Evolutionary conservation across 129 eudicot genomes (phyloP), one percentile per base, ranked within the genome.

Genomic region (Saposhnikovia divaricata): DNA sequence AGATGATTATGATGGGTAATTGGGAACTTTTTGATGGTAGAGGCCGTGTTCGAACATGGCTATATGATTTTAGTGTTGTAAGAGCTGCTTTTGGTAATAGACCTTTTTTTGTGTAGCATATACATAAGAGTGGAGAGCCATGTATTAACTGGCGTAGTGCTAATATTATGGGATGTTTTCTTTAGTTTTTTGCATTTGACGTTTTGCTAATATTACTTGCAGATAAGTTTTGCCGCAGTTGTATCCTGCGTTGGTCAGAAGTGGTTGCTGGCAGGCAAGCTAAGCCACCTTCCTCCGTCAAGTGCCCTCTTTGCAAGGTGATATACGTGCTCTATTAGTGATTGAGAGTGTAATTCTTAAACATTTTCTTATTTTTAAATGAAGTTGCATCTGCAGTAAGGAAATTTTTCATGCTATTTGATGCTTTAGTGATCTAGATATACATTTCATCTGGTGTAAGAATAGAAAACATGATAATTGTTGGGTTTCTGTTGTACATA

Each of bases 231-330:
- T 93, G 98, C 84, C 91, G 87, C 78, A 84, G 76, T 16, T 93
- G 97, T 87, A 91, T 93, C 79, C 42, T 93, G 39, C 92, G 77
- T 44, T 93, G 98, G 98, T 83, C 85, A 10, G 80, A 87, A 78
- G 88, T 88, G 79, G 97, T 85, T 83, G 84, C 89, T 25, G 76
- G 81, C 65, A 87, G 74, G 78, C 84, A 85, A 59, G 83, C 87
- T 39, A 51, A 71, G 77, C 84, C 46, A 23, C 81, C 91, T 76
- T 78, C 91, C 38, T 89, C 88, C 51, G 83, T 93, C 47, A 84
- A 83, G 75, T 93, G 98, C 65, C 98, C 98, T 80, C 85, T 93
- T 66, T 93, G 98, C 87, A 93, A 91, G 98, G 98, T 93, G 75
- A 61, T 77, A 85, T 21, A 69, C 73, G 66, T 75, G 59, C 14